Conservation (phyloP, 129 eudicot species). For the Deinandra increscens region DNA sequence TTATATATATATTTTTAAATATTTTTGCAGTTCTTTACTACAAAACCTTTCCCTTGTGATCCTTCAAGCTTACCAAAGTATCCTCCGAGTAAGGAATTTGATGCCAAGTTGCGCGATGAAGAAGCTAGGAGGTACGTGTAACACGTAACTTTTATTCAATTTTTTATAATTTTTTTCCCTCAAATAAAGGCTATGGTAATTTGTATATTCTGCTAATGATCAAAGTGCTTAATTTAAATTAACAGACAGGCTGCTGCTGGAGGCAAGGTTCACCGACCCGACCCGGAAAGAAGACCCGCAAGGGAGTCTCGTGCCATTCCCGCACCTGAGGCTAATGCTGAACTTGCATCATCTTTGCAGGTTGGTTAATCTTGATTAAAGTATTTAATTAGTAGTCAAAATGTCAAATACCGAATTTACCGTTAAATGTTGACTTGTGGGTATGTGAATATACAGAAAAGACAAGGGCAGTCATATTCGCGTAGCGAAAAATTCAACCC, state of each 20-base stretch:
- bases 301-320: conserved; percentile 77
- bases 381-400: not conserved
- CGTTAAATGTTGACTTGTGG: conserved; percentile 4
- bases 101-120: conserved; percentile 82
- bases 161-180: not conserved
- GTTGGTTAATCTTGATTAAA: conserved; percentile 33
- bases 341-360: conserved; percentile 72
- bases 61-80: conserved; percentile 83
- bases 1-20: not conserved
- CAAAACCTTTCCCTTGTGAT: conserved; percentile 80
- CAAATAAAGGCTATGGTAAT: not conserved
- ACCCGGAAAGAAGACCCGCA: conserved; percentile 55
- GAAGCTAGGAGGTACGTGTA: conserved; percentile 68
- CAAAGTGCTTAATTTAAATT: not conserved
- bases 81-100: conserved; percentile 89
- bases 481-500: conserved; percentile 88
- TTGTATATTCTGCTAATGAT: conserved; percentile 3
- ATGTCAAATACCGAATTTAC: not conserved
- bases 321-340: conserved; percentile 88
- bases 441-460: conserved; percentile 50
- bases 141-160: not conserved
- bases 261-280: conserved; percentile 55
- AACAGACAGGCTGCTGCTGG: conserved; percentile 75
- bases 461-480: conserved; percentile 62
- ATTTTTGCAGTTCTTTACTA: conserved; percentile 58